Percentiles rank a stretch among this genome's conserved stretches.
These are phyloP conservation scores for Chlamydomonas reinhardtii DNA, from an alignment of 163 green algal species.

Conservation along the genomic window DNA sequence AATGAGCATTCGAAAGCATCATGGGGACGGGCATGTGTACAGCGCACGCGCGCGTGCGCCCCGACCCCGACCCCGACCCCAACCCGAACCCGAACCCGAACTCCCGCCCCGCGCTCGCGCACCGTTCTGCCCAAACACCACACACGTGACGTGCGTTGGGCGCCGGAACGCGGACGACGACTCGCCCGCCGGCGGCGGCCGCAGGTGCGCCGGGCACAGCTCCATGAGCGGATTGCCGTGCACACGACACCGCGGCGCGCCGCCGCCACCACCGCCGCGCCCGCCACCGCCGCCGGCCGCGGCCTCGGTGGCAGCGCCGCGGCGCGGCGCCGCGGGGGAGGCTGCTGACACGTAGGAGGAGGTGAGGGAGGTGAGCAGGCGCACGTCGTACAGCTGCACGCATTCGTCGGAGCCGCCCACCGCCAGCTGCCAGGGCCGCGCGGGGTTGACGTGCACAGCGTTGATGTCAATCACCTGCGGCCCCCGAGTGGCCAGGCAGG, in stretches of 20 bases:
- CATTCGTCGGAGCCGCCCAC: constrained; percentile 57
- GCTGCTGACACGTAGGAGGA: constrained; percentile 12
- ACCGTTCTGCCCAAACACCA: constrained; percentile 38
- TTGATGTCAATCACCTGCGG: constrained; percentile 52
- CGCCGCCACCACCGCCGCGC: neutral
- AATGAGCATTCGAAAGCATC: too few relatives aligned
- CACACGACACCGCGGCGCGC: neutral
- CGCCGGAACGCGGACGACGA: neutral
- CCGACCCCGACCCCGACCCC: too few relatives aligned
- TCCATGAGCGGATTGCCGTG: constrained; percentile 31
- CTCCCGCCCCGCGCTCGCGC: too few relatives aligned
- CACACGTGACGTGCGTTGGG: constrained; percentile 30
- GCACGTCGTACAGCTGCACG: constrained; percentile 63
- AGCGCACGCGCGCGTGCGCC: too few relatives aligned
- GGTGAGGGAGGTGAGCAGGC: constrained; percentile 22
- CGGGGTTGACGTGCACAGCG: constrained; percentile 60
- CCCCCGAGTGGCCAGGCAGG: too few relatives aligned
- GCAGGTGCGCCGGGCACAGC: constrained; percentile 47
- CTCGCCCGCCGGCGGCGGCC: neutral
- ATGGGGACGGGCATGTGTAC: too few relatives aligned
- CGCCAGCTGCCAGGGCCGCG: constrained; percentile 58
- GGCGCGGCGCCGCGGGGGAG: neutral
- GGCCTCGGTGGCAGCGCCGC: neutral
- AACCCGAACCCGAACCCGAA: too few relatives aligned
- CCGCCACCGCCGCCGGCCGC: neutral